Base-by-base conservation (phyloP, 495 filamentous ascomycete species). In the Thozetella sp. region DNA sequence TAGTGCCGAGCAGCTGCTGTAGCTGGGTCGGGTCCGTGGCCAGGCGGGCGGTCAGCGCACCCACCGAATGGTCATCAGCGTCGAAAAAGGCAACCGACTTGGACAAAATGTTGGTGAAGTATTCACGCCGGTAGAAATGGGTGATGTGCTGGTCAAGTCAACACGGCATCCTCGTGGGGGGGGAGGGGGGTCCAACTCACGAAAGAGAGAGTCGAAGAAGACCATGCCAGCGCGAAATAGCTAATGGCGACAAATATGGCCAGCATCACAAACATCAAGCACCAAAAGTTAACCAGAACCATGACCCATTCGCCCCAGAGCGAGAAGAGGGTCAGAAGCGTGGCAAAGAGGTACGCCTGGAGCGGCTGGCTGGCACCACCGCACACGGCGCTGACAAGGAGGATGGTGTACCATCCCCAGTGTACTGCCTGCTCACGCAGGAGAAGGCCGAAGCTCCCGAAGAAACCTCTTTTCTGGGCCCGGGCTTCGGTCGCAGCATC, bases 261-360 rank as follows among this genome's bases (percentile, higher is more conserved):
- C 0, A 89, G 74, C 13, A 81, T 69, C 51, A 89, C 83, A 65
- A 90, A 89, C 82, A 88, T 88, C 26, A 89, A 63, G 17, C 85
- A 80, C 86, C 86, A 90, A 58, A 89, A 88, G 53, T 79, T 80
- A 22, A 76, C 80, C 1, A 72, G 58, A 1, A 59, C 61, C 24
- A 67, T 57, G 19, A 86, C 69, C 51, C 69, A 63, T 1, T 74
- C 62, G 9, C 72, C 73, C 67, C 71, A 70, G 9, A 77, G 76
- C n/a, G 73, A 64, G 46, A 85, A 84, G 2, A 79, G 74, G 0
- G 70, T 74, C n/a, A 84, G 69, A 15, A 80, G 66, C 3, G 75
- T 72, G 11, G 80, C 80, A 53, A 85, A 83, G 26, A 85, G 62
- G 53, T 77, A 80, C 10, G 82, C 73, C 51, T 83, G 81, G 4